Base-by-base conservation (phyloP, 2,329 filamentous ascomycete genomes). In the Anisogramma anomala region DNA sequence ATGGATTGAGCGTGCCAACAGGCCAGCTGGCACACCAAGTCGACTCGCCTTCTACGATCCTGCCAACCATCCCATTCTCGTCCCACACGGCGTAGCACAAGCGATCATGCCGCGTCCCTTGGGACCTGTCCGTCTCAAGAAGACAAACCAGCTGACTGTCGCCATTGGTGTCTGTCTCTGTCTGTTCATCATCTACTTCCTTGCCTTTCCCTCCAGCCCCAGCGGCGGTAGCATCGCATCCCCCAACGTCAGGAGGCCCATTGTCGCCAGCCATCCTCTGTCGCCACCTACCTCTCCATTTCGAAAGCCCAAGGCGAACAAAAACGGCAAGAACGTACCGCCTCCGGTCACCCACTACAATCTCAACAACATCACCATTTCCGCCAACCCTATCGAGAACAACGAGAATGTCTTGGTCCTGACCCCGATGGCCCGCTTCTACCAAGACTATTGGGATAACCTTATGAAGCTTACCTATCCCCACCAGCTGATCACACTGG, bases 391-490 rank as follows among this genome's bases (percentile, higher is more conserved):
- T 2, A 67, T 86, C 37, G 74, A 71, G 48, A 91, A 94, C 58
- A 69, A 77, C 50, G 91, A 98, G 66, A 82, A 81, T 38, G 72
- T 98, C 45, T 78, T 98, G 41, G 84, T 98, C 56, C 74, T 98
- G 46, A 95, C 91, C 1, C 91, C 91, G 8, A 79, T 98, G 64
- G 83, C 86, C 23, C 78, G 84, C 48, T 98, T 96, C 70, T 96
- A 95, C 63, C 80, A 84, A 53, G 79, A 74, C 52, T 98, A 96
- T 68, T 98, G 91, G 89, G 82, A 93, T 60, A 98, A 96, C 55
- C 70, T 98, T 20, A 60, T 88, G 51, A 77, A 77, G 57, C 72
- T 98, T 42, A 73, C 65, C 54, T 98, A 96, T 59, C 91, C 91
- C 3, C 91, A 95, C 64, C 84, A 94, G 45, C 76, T 96, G 49